Base-by-base conservation (phyloP, 2,329 filamentous ascomycete genomes). In the Aureobasidium mangrovei region DNA sequence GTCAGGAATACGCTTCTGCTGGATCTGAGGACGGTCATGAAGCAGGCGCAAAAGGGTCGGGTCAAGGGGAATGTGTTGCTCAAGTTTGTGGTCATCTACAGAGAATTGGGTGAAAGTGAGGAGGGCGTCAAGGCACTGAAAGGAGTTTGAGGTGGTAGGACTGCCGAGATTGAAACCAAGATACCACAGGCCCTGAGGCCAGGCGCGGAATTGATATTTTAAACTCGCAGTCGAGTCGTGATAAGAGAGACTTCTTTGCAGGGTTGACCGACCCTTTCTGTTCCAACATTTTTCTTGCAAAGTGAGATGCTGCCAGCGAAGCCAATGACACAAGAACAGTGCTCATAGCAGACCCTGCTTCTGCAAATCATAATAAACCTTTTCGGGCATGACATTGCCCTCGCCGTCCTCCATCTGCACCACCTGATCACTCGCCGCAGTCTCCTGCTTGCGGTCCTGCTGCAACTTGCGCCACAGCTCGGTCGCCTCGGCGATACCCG, bases 401-500 rank as follows among this genome's bases (percentile, higher is more conserved):
- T 95, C 88, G 0, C 83, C 87, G 69, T 98, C 93, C 76, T 98
- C 93, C 93, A 98, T 98, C 76, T 98, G 90, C 47, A 97, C 88
- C 7, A 98, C 81, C 57, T 86, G 88, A 38, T 91, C 89, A 42
- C 86, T 85, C 58, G 85, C 83, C 0, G 85, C 77, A 67, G 83
- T 85, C 59, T 83, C 82, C 69, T 82, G 85, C 77, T 87, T 89
- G 71, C 87, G 85, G 61, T 95, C 90, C 55, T 82, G 77, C 68
- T 94, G 86, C 27, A 98, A 85, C 78, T 96, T 96, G 57, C 91
- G 88, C 90, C 91, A 96, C 44, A 98, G 75, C 59, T 82, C 82
- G 65, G 90, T 73, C 1, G 93, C 93, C 69, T 98, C 89, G 29
- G 93, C 84, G 54, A 98, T 98, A 48, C 81, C 82, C 0, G 86